Base-by-base conservation (phyloP, 805 yeast genomes). In the Kurtzmaniella fragi region DNA sequence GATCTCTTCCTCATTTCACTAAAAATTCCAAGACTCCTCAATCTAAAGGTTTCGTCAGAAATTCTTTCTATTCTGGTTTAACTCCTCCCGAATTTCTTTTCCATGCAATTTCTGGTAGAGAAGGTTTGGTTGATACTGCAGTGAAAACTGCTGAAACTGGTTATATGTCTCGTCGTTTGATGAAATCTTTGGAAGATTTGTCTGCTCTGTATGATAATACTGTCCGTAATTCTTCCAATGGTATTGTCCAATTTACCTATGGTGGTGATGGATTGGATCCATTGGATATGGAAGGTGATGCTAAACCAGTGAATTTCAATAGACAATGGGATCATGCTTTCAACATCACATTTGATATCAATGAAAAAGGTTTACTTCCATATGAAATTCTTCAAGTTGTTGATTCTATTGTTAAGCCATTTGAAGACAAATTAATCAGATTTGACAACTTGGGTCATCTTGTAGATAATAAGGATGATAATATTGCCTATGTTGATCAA, bases 251-350 rank as follows among this genome's bases (percentile, higher is more conserved):
- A 64, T 93, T 93, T 64, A 86, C 88, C 28, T 93, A 93, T 57
- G 99, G 99, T 63, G 99, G 98, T 46, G 99, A 93, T 62, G 96
- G 98, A 35, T 75, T 93, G 47, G 99, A 93, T 70, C 99, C 99
- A 3, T 73, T 87, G 57, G 97, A 91, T 64, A 93, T 93, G 99
- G 99, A 95, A 66, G 99, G 99, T 50, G 96, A 95, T 62, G 96
- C 98, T 1, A 78, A 72, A 52, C 99, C 99, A 0, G 99, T 93
- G 28, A 89, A 95, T 59, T 91, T 93, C 59, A 73, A 71, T 40
- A 80, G 97, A 57, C 87, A 95, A 17, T 93, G 99, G 99, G 89
- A 82, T 46, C 99, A 93, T 60, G 82, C 96, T 5, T 72, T 64
- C 50, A 83, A 84, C 62, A 67, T 87, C 41, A 84, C 95, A 1